Conservation (phyloP, 176 grass and related monocot genomes). For the Phragmites australis region DNA sequence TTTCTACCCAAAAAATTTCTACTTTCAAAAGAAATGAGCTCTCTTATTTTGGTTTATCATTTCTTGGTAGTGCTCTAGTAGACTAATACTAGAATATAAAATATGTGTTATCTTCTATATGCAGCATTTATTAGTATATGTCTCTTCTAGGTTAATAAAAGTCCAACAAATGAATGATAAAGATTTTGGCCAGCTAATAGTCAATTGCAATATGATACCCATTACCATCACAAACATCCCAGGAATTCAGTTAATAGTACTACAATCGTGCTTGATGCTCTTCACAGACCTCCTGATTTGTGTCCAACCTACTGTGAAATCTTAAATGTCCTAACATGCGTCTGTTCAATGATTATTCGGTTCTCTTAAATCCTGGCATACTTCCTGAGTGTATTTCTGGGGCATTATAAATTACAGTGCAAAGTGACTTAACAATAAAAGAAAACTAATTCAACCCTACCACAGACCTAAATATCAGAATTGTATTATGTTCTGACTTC, state of each 20-base stretch:
- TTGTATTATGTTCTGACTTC: constrained; percentile 18
- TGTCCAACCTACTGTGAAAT: neutral
- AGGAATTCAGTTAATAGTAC: neutral
- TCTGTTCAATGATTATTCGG: neutral
- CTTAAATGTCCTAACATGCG: neutral
- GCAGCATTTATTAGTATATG: neutral
- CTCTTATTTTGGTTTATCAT: neutral
- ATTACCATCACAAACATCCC: neutral
- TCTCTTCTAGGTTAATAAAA: neutral
- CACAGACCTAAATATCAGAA: neutral
- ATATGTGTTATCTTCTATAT: neutral
- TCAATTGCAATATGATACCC: neutral
- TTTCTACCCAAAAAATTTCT: neutral
- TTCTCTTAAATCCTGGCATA: constrained; percentile 13
- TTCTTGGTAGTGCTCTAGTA: neutral
- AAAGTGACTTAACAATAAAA: neutral
- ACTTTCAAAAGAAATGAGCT: neutral
- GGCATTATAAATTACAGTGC: neutral
- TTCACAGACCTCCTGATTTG: neutral
- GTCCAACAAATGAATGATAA: neutral
- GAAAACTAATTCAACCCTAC: neutral
- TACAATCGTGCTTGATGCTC: neutral
- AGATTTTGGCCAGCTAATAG: neutral
- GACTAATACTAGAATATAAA: neutral
- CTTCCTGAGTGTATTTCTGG: neutral